Conservation (phyloP, 352 stramenopile species). For the Poterioochromonas sp. region DNA sequence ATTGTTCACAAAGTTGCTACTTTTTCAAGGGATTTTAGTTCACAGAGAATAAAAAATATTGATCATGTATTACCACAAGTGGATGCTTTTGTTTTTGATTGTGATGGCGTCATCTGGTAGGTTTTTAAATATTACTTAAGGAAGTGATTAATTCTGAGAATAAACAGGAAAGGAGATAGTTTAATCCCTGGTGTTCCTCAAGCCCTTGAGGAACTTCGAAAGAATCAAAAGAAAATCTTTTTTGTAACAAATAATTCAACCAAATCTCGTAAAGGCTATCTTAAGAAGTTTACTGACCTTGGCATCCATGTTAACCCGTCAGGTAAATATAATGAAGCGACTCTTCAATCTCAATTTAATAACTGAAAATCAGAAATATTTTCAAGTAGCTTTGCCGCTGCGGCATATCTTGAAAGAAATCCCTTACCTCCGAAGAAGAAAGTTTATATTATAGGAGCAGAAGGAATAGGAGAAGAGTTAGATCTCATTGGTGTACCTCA, state of each 20-base stretch:
- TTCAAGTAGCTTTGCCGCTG: constrained; percentile 64
- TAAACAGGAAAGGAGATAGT: constrained; percentile 52
- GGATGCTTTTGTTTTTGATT: constrained; percentile 79
- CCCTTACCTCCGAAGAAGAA: constrained; percentile 51
- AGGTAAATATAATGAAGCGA: constrained; percentile 22
- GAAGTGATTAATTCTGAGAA: too few relatives aligned
- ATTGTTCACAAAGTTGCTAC: too few relatives aligned
- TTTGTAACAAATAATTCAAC: constrained; percentile 82
- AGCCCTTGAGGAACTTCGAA: constrained; percentile 58
- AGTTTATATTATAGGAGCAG: constrained; percentile 61
- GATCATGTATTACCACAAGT: too few relatives aligned
- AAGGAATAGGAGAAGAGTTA: constrained; percentile 73
- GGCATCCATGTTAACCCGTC: constrained; percentile 52
- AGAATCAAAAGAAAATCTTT: constrained; percentile 67
- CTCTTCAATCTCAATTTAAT: background rate
- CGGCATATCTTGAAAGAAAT: constrained; percentile 71
- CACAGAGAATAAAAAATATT: too few relatives aligned
- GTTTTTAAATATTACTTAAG: too few relatives aligned
- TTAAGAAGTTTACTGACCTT: constrained; percentile 67
- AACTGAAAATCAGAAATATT: constrained; percentile 54
- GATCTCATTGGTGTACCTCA: constrained; percentile 66
- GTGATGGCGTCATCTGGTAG: constrained; percentile 67
- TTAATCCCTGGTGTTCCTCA: constrained; percentile 64
- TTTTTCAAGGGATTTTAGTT: too few relatives aligned
- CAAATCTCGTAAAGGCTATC: constrained; percentile 58